Base-by-base conservation (phyloP, 1,139 yeast species). In the Taiozyma onychis region DNA sequence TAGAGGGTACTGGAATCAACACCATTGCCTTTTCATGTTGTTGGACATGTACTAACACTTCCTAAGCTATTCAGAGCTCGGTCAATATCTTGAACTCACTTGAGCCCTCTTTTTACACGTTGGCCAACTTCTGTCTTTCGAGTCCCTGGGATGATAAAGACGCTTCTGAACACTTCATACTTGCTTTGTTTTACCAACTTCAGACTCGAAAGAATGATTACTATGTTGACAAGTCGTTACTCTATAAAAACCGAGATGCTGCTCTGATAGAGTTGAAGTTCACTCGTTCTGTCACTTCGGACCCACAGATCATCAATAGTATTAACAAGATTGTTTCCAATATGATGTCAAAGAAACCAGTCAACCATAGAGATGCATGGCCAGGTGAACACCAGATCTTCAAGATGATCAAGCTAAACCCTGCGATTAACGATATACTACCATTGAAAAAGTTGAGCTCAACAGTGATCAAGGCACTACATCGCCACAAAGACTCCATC, bases 381-480 rank as follows among this genome's bases (percentile, higher is more conserved):
- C 48, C 48, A 6, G 32, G 26, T 22, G 48, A 46, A 21, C 35
- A 39, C 24, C 42, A 46, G 18, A 24, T 46, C 22, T 32, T 46
- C 45, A 46, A 42, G 24, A 42, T 46, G 43, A 21, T 43, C 13
- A 18, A 27, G 11, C 7, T 46, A 6, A 28, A 46, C 28, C 16
- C 16, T 4, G 11, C 8, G 11, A 32, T 46, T 18, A 46, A 46
- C 35, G 11, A 18, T 14, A 35, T 46, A 4, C 14, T 46, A 6
- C 48, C 48, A 13, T 42, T 46, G 39, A 43, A 43, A 21, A 16
- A 26, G 24, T 26, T 46, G 16, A 35, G n/a, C 10, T 13, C 32
- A n/a, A 27, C 30, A 14, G 34, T 80, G 74, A 51, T 32, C 16
- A 35, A 43, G 11, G 28, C 37, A 13, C 21, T 22, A 37, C 24